Evolutionary conservation across 2,329 filamentous ascomycete genomes (phyloP), one percentile per base, ranked within the genome.

Genomic region (Cryphonectria radicalis): DNA sequence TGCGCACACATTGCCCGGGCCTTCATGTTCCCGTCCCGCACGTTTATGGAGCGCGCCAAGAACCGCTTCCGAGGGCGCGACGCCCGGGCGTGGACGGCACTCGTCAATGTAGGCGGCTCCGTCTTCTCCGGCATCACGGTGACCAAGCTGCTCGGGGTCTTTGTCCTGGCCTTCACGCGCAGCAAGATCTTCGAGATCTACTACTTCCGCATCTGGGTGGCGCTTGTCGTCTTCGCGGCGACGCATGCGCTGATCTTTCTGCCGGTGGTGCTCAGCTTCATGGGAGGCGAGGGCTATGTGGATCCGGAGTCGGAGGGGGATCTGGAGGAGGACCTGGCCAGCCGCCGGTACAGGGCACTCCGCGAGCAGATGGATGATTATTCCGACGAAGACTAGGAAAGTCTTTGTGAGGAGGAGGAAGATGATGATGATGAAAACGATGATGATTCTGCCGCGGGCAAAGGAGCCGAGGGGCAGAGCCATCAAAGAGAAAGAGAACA

Each of bases 121-220:
- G 97, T 99, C 17, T 97, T 99, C 78, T 97, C 93, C 43, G 96
- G 96, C 2, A 99, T 99, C 80, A 98, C 95, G 0, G 86, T 99
- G 67, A 99, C 96, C 2, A 99, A 99, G 82, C 87, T 99, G 1
- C 85, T 99, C 1, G 96, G 96, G 4, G 95, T 99, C 0, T 91
- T 88, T 63, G 96, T 99, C 50, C 85, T 99, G 28, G 96, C 96
- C 0, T 99, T 98, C 78, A 99, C 96, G 10, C 86, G 93, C 67
- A 97, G 93, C 81, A 99, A 98, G 88, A 99, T 99, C 78, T 99
- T 99, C 77, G 97, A 99, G 84, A 94, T 99, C 71, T 99, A 99
- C 83, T 99, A 99, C 82, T 99, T 99, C 87, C 89, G 96, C 60
- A 93, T 99, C 60, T 99, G 96, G 96, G 84, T 98, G 25, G 92